Evolutionary conservation across 2,329 filamentous ascomycete species (phyloP).

Genomic region (Talaromyces funiculosus): DNA sequence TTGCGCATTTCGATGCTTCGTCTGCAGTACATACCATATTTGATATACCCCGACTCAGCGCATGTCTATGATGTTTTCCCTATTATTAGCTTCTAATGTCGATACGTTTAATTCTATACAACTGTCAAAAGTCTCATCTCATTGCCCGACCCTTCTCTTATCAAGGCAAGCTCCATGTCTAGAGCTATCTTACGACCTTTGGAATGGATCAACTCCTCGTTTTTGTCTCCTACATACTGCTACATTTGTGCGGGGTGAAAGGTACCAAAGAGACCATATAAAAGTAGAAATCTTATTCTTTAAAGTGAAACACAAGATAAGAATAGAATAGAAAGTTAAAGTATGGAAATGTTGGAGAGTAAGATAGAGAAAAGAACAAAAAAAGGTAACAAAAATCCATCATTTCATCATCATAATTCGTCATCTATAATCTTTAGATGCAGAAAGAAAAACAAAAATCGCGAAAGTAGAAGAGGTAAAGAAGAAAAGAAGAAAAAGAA

Average conservation of each 20-base stretch:
- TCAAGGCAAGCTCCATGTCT: too few relatives aligned
- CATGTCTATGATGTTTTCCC: conserved; percentile 8
- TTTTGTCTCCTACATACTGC: too few relatives aligned
- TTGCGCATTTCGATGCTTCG: not conserved
- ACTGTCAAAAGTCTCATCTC: not conserved
- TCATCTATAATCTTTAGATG: conserved; percentile 12
- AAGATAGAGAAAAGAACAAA: not conserved
- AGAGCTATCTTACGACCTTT: too few relatives aligned
- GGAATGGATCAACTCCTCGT: too few relatives aligned
- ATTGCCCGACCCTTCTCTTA: too few relatives aligned
- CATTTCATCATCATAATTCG: conserved; percentile 4
- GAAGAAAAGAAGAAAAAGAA: not conserved
- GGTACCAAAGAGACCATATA: too few relatives aligned
- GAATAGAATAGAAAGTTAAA: conserved; percentile 5
- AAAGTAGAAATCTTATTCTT: not conserved
- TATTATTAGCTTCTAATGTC: not conserved
- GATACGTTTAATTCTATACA: not conserved
- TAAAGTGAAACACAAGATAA: not conserved
- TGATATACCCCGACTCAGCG: conserved; percentile 3
- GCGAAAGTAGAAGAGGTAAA: not conserved
- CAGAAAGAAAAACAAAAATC: not conserved
- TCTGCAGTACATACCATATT: not conserved
- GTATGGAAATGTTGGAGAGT: too few relatives aligned
- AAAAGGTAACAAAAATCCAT: conserved; percentile 4
- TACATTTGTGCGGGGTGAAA: too few relatives aligned